Percentiles rank a stretch among this genome's conserved stretches.
Evolutionary conservation across 371 early-diverging fungal genomes (phyloP).

Genomic region (Coemansia sp.): DNA sequence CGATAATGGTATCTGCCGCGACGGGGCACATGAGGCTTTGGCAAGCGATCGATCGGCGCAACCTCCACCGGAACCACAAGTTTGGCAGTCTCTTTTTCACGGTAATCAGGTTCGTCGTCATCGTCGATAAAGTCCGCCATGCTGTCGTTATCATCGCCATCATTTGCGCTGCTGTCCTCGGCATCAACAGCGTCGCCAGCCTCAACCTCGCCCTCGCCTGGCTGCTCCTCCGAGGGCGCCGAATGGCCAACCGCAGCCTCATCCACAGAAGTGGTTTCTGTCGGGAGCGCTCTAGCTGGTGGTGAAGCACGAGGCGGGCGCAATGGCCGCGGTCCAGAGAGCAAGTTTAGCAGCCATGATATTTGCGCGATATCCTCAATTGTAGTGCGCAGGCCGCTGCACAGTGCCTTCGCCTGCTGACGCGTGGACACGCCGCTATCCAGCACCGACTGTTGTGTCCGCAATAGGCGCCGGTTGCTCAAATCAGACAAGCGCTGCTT

Average conservation of each 20-base stretch:
- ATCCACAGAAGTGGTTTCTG: too few relatives aligned
- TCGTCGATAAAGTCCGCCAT: constrained; percentile 45
- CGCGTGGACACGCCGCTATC: constrained; percentile 30
- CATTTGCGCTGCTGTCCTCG: neutral
- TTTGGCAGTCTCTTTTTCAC: neutral
- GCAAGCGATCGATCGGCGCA: neutral
- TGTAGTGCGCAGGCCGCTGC: constrained; percentile 44
- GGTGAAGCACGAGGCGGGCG: neutral
- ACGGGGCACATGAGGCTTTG: neutral
- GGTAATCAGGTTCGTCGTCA: neutral
- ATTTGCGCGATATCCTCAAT: constrained; percentile 25
- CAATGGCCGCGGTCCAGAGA: constrained; percentile 18
- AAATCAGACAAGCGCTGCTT: constrained; percentile 12
- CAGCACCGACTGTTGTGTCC: constrained; percentile 13
- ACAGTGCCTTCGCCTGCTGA: constrained; percentile 22
- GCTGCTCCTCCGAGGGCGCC: neutral
- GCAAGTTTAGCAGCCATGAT: constrained; percentile 44
- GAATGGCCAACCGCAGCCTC: neutral
- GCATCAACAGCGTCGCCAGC: neutral
- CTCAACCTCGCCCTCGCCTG: neutral
- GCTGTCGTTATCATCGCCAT: constrained; percentile 13
- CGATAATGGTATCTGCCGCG: neutral
- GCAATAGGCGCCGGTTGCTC: constrained; percentile 22
- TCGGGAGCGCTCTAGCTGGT: too few relatives aligned
- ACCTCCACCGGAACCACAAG: neutral